A percentile compares a stretch with the other conserved stretches of the same genome.
phyloP scores from a whole-genome alignment of 805 yeast genomes.

The Maudiozyma serrabonitensis region DNA sequence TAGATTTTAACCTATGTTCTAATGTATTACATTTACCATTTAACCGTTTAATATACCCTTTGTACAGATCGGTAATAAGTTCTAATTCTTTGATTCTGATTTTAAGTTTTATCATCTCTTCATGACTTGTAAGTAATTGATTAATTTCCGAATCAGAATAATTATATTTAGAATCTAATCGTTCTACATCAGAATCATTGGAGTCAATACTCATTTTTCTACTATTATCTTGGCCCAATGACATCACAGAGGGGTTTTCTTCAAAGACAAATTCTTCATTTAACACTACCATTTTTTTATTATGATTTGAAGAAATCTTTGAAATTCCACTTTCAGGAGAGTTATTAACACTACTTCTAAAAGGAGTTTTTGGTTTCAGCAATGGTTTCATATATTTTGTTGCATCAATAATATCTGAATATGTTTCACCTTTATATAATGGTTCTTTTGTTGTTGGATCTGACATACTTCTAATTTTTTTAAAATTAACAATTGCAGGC shows the following conservation, averaged over 20 bases:
- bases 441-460: background rate
- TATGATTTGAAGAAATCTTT: background rate
- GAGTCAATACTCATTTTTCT: background rate
- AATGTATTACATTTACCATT: constrained; percentile 34
- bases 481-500: background rate
- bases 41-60: constrained; percentile 70
- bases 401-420: constrained; percentile 1
- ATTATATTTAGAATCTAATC: background rate
- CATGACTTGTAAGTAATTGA: constrained; percentile 15
- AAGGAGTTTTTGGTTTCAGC: constrained; percentile 3
- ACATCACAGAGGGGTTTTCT: background rate
- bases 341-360: background rate
- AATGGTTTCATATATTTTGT: constrained; percentile 3
- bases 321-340: background rate
- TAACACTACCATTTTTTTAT: background rate
- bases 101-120: constrained; percentile 37
- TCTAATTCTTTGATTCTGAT: constrained; percentile 84
- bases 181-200: background rate
- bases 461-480: background rate
- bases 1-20: background rate
- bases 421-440: background rate
- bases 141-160: background rate
- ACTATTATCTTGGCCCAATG: background rate
- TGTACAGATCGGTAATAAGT: constrained; percentile 78
- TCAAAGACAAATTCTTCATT: background rate